phyloP scores from a whole-genome alignment of 2,329 filamentous ascomycete species.

The Neurospora sp. region DNA sequence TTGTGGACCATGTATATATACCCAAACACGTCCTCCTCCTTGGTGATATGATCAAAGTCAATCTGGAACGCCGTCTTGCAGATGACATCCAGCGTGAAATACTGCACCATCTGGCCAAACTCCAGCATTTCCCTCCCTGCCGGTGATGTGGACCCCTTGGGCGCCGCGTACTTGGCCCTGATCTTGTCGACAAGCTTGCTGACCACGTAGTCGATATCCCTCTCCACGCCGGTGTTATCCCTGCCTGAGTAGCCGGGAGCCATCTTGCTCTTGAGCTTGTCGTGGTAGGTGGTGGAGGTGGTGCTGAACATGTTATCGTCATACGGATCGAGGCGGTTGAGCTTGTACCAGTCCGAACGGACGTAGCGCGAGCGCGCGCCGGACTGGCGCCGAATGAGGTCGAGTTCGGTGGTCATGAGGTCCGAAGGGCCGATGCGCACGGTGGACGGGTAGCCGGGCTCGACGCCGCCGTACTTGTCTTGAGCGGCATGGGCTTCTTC shows the following conservation, averaged over 20 bases:
- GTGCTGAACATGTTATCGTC: conserved; percentile 39
- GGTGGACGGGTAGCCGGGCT: conserved; percentile 9
- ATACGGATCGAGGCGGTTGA: conserved; percentile 37
- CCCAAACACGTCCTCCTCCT: conserved; percentile 33
- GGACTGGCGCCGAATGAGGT: conserved; percentile 22
- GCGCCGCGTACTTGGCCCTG: conserved; percentile 12
- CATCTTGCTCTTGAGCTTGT: conserved; percentile 19
- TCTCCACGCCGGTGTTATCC: conserved; percentile 20
- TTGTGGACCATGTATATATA: conserved; percentile 30
- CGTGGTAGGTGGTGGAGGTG: conserved; percentile 19
- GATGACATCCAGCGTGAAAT: conserved; percentile 43
- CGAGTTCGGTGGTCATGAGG: conserved; percentile 25
- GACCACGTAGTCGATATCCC: conserved; percentile 17
- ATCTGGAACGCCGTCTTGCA: conserved; percentile 38
- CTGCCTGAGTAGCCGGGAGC: conserved; percentile 21
- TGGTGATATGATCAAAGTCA: conserved; percentile 34
- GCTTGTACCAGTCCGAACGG: conserved; percentile 31
- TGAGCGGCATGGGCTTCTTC: conserved; percentile 15
- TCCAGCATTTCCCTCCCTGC: conserved; percentile 27
- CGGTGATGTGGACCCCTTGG: neutral
- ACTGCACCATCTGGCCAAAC: conserved; percentile 33
- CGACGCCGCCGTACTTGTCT: conserved; percentile 14
- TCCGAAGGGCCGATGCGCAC: conserved; percentile 28
- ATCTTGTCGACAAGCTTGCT: conserved; percentile 11
- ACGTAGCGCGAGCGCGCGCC: conserved; percentile 22